A percentile compares a stretch with the other conserved stretches of the same genome.
Conservation (phyloP, 768 basidiomycete genomes). For the Tricholoma matsutake region DNA sequence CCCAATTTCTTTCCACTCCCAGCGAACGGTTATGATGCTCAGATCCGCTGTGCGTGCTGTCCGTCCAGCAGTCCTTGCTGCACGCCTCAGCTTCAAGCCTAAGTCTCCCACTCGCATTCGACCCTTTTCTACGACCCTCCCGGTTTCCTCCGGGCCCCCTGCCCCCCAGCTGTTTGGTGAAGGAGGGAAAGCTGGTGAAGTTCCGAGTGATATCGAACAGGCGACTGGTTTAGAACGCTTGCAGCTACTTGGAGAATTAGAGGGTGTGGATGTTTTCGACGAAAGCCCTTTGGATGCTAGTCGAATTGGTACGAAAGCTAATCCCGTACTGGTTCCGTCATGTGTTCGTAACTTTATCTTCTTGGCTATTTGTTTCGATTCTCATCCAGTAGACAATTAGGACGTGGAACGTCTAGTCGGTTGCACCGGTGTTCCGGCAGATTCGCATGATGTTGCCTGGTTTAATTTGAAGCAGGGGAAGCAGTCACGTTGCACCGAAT, state of each 20-base stretch:
- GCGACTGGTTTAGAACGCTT: conserved; percentile 96
- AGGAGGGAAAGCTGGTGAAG: conserved; percentile 69
- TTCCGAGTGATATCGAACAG: conserved; percentile 85
- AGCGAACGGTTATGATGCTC: conserved; percentile 33
- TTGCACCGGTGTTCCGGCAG: conserved; percentile 92
- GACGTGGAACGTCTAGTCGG: conserved; percentile 83
- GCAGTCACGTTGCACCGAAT: conserved; percentile 84
- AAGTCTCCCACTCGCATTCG: conserved; percentile 38
- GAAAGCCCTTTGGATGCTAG: conserved; percentile 79
- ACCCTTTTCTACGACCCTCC: conserved; percentile 55
- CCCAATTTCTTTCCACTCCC: conserved; percentile 17
- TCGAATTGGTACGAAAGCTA: conserved; percentile 80
- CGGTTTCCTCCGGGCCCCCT: conserved; percentile 51
- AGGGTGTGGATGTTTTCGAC: conserved; percentile 90
- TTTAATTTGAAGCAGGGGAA: conserved; percentile 64
- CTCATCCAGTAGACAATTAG: conserved; percentile 34
- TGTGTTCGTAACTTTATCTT: conserved; percentile 51
- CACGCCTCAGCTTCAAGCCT: conserved; percentile 34
- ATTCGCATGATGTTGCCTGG: conserved; percentile 94
- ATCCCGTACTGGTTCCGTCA: conserved; percentile 87
- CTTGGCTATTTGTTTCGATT: not conserved
- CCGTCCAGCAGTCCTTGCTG: conserved; percentile 39
- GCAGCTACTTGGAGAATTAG: conserved; percentile 84
- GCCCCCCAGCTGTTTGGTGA: conserved; percentile 67
- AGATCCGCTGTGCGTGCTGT: conserved; percentile 44